Conservation (phyloP, 495 filamentous ascomycete genomes). For the Trichoderma orchidacearum region DNA sequence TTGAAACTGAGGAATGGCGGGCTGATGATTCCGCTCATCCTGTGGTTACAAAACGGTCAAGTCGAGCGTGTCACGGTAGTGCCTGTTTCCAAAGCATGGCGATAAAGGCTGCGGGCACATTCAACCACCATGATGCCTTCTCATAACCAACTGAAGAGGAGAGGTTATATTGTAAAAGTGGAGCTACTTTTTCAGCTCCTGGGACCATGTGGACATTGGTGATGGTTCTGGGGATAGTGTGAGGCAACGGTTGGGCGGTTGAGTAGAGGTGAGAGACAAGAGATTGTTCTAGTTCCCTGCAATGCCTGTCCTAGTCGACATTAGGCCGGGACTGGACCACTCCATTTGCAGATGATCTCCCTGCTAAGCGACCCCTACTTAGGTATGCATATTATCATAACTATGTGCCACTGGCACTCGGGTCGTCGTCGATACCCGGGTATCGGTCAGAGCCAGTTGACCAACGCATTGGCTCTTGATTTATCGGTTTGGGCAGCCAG, state of each 20-base stretch:
- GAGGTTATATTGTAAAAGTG: neutral
- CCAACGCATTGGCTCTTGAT: neutral
- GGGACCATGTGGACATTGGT: neutral
- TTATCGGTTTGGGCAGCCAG: neutral
- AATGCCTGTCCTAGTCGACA: neutral
- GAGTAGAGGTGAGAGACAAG: neutral
- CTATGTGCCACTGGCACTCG: neutral
- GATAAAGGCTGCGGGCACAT: neutral
- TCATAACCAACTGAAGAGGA: neutral
- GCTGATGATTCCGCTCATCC: neutral
- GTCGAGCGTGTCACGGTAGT: no score
- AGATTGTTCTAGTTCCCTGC: neutral
- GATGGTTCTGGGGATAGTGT: neutral
- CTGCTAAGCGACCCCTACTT: neutral
- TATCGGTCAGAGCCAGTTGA: neutral
- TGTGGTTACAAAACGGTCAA: no score
- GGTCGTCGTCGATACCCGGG: neutral
- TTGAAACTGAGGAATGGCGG: neutral
- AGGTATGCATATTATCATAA: neutral
- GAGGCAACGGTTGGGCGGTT: neutral
- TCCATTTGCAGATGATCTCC: neutral
- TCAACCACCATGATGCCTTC: neutral
- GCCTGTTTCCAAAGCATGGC: no score
- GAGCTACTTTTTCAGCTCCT: neutral
- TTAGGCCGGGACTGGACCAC: neutral